Percentiles rank a stretch among this genome's conserved stretches.
phyloP scores from a whole-genome alignment of 495 filamentous ascomycete species.

The Hyphodiscus hymeniophilus region DNA sequence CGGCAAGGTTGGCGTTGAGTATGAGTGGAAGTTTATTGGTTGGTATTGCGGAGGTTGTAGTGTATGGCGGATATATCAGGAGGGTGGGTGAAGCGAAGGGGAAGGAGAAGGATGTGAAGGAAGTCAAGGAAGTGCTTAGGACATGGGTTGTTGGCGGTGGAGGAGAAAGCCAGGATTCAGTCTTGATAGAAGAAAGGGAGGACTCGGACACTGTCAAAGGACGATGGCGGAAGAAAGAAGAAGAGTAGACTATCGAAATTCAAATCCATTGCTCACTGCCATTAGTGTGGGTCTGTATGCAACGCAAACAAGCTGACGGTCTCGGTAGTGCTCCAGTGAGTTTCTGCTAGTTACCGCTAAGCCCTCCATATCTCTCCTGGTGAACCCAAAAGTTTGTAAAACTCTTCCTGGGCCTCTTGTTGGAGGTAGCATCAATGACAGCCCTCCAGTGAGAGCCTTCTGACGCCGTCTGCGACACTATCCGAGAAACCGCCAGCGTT shows the following conservation, averaged over 20 bases:
- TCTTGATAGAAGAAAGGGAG: neutral
- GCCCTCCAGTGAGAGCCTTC: too few relatives aligned
- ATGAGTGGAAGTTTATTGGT: conserved; percentile 62
- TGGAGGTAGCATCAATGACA: too few relatives aligned
- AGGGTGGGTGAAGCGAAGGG: conserved; percentile 65
- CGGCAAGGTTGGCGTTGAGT: conserved; percentile 58
- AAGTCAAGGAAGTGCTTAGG: conserved; percentile 29
- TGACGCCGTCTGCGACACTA: too few relatives aligned
- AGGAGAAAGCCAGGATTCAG: conserved; percentile 1
- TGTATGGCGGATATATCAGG: conserved; percentile 81
- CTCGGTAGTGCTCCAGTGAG: too few relatives aligned
- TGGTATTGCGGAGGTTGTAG: conserved; percentile 75
- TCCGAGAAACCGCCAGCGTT: too few relatives aligned
- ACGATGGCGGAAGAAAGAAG: conserved; percentile 11
- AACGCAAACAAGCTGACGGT: too few relatives aligned
- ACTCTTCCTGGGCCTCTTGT: too few relatives aligned
- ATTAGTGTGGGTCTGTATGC: too few relatives aligned
- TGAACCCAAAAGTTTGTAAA: too few relatives aligned
- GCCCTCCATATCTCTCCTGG: too few relatives aligned
- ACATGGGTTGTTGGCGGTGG: conserved; percentile 22
- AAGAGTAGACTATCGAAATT: neutral
- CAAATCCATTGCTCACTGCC: too few relatives aligned
- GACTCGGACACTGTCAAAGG: conserved; percentile 5
- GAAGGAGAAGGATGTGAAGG: conserved; percentile 53
- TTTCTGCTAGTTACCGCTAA: too few relatives aligned